Evolutionary conservation across 345 rosid genomes (phyloP).

Genomic region (Euphorbia pulcherrima): DNA sequence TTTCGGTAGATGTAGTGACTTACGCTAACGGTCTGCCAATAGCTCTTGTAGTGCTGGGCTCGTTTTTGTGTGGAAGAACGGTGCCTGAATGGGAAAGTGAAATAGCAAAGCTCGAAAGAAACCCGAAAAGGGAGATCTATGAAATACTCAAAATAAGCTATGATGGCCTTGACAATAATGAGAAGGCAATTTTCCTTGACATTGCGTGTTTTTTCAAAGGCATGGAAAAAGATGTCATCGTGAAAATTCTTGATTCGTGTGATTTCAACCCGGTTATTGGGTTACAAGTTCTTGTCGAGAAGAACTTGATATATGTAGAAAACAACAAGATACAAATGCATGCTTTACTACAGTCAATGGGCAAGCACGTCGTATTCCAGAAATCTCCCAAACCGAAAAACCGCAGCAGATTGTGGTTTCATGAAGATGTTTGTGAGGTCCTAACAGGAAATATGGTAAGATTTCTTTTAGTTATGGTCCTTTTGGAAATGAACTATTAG

Average conservation of each 20-base stretch:
- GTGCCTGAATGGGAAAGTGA: constrained; percentile 15
- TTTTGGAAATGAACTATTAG: neutral
- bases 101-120: constrained; percentile 7
- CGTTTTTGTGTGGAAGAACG: constrained; percentile 7
- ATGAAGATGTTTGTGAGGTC: constrained; percentile 16
- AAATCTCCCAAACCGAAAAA: constrained; percentile 13
- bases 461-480: neutral
- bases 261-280: constrained; percentile 8
- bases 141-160: constrained; percentile 18
- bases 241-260: constrained; percentile 14
- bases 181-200: constrained; percentile 19
- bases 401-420: constrained; percentile 24
- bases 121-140: constrained; percentile 3
- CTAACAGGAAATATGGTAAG: constrained; percentile 14
- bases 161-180: constrained; percentile 15
- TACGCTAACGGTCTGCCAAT: constrained; percentile 17
- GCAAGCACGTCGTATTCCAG: constrained; percentile 12
- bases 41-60: constrained; percentile 23
- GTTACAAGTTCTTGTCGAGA: constrained; percentile 23
- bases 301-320: constrained; percentile 17
- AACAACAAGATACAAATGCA: constrained; percentile 17
- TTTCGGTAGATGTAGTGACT: neutral
- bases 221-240: constrained; percentile 3
- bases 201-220: constrained; percentile 31
- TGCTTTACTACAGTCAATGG: constrained; percentile 19